A percentile compares a stretch with the other conserved stretches of the same genome.
Conservation (phyloP, 768 basidiomycete species). For the Lenzites betulinus region DNA sequence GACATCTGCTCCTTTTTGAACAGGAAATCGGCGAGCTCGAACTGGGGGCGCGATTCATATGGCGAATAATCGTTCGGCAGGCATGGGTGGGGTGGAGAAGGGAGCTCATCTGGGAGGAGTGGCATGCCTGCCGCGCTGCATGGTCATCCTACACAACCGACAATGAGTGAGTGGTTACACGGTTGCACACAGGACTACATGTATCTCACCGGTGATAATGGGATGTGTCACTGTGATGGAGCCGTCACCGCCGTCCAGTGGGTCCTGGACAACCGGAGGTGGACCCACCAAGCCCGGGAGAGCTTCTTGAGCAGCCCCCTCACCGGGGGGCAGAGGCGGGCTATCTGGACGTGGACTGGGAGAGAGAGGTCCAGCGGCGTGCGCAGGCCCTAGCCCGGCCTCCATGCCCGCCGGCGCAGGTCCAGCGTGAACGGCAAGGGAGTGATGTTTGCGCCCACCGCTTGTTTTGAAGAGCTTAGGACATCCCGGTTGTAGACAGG, state of each 20-base stretch:
- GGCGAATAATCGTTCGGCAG: conserved; percentile 4
- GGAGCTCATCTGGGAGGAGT: background rate
- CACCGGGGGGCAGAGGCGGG: no score
- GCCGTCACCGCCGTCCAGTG: no score
- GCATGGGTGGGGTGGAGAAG: no score
- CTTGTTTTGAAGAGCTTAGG: background rate
- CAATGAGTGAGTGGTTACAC: background rate
- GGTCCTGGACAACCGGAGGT: no score
- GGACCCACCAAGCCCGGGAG: no score
- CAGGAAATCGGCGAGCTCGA: conserved; percentile 24
- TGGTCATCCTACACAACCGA: background rate
- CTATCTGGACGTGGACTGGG: background rate
- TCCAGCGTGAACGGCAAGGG: background rate
- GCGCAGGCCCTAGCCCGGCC: no score
- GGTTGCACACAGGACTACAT: background rate
- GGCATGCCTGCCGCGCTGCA: background rate
- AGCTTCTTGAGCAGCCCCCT: no score
- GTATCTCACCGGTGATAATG: background rate
- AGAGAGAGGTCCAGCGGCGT: background rate
- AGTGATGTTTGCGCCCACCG: background rate
- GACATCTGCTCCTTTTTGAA: conserved; percentile 14
- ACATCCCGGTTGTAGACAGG: background rate
- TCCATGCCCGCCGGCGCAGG: no score
- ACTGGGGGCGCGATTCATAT: conserved; percentile 14
- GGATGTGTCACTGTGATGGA: background rate